A percentile compares a stretch with the other conserved stretches of the same genome.
Conservation (phyloP, 345 rosid species). For the Populus tremula region DNA sequence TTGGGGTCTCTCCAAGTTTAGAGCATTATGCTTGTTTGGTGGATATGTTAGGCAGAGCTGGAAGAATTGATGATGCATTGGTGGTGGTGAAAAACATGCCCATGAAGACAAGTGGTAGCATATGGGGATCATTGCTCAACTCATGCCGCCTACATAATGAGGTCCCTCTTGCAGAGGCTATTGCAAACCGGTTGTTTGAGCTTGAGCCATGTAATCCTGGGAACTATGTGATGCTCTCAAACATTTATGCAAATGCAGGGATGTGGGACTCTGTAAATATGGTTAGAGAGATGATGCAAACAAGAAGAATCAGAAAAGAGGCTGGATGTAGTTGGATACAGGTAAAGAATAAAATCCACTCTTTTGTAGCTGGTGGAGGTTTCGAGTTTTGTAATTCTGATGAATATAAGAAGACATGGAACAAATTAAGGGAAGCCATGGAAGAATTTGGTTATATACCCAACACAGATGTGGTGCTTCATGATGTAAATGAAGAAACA, state of each 20-base stretch:
- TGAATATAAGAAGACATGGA: slow-evolving; percentile 19
- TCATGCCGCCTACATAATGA: slow-evolving; percentile 43
- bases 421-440: slow-evolving; percentile 25
- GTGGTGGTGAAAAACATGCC: slow-evolving; percentile 49
- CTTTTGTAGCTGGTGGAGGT: slow-evolving; percentile 22
- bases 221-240: slow-evolving; percentile 58
- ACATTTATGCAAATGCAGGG: slow-evolving; percentile 58
- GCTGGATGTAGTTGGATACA: slow-evolving; percentile 45
- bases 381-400: slow-evolving; percentile 22
- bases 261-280: slow-evolving; percentile 56
- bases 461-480: slow-evolving; percentile 31
- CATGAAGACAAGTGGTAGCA: slow-evolving; percentile 45
- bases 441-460: slow-evolving; percentile 32
- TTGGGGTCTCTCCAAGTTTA: slow-evolving; percentile 34
- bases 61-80: slow-evolving; percentile 43
- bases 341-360: slow-evolving; percentile 29
- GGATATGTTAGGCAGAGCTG: slow-evolving; percentile 59
- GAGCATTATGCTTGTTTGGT: slow-evolving; percentile 64
- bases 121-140: slow-evolving; percentile 61
- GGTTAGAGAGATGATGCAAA: slow-evolving; percentile 34
- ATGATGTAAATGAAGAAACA: slow-evolving; percentile 38
- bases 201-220: slow-evolving; percentile 56
- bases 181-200: slow-evolving; percentile 43
- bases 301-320: slow-evolving; percentile 32
- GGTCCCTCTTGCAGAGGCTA: slow-evolving; percentile 29